Evolutionary conservation across 2,329 filamentous ascomycete species (phyloP), one percentile per base, ranked within the genome.

Genomic region (Trichoderma oligosporum): DNA sequence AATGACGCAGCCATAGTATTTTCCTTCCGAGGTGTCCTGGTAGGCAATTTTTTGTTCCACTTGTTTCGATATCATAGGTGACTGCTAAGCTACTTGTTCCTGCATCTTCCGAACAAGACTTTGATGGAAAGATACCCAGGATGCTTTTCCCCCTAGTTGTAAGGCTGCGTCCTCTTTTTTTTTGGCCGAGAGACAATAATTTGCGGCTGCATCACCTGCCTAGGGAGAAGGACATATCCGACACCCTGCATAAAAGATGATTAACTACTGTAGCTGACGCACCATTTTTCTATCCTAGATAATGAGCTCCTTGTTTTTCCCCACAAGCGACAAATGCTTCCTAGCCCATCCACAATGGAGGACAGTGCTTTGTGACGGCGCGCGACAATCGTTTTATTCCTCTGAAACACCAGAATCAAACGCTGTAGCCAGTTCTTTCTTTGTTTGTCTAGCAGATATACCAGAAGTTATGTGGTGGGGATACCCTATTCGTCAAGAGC

Each of bases 1-100:
- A 73, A 71, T 62, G 72, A 74, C 60, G 68, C 68, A n/a, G 64
- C 68, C 14, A 70, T 76, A 65, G 60, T 76, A 16, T 64, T 73
- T 12, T 70, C 72, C 4, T 72, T 74, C 54, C 70, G 73, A 27
- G 68, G 68, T 7, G 64, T 75, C 42, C 63, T 75, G 41, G 73
- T 73, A 63, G 41, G 70, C 68, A 38, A 7, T 14, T 33, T 9
- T 7, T 31, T 46, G n/a, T 25, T 7, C 20, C 24, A n/a, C 29
- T 14, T 22, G 16, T 22, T 8, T 31, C 22, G n/a, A 36, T 22
- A 33, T 22, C 3, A 55, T 46, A 44, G 41, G 39, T 55, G 41
- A 16, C 38, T 12, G 24, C 14, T 4, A 31, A 18, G 22, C 14
- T 46, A 20, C 27, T 22, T 41, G 36, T 41, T 33, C 42, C 54